Percentiles rank a stretch among this genome's conserved stretches.
Conservation (phyloP, 345 rosid genomes). For the Mallotus nudiflorus region DNA sequence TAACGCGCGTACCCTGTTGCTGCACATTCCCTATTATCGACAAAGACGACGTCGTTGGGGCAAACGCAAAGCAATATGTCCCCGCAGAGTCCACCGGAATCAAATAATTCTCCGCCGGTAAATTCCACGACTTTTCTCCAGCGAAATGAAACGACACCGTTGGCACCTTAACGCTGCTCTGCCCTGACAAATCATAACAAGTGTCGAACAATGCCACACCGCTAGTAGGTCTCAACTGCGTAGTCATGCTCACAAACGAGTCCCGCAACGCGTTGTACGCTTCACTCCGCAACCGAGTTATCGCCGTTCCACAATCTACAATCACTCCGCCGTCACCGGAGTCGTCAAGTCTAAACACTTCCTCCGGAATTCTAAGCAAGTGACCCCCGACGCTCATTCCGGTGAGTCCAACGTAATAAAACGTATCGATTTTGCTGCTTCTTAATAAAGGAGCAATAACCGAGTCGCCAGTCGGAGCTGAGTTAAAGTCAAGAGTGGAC, state of each 20-base stretch:
- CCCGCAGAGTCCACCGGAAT: constrained; percentile 70
- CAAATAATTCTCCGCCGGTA: constrained; percentile 83
- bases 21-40: constrained; percentile 95
- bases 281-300: constrained; percentile 74
- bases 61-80: constrained; percentile 91
- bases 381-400: constrained; percentile 91
- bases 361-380: constrained; percentile 51
- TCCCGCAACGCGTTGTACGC: constrained; percentile 82
- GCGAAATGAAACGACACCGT: constrained; percentile 70
- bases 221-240: constrained; percentile 36
- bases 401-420: constrained; percentile 72
- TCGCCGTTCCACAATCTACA: constrained; percentile 90
- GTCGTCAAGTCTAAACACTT: constrained; percentile 58
- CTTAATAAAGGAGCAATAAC: constrained; percentile 60
- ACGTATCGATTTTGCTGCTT: constrained; percentile 67
- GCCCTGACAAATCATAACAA: constrained; percentile 76
- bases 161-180: constrained; percentile 63
- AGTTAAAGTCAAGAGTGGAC: constrained; percentile 82
- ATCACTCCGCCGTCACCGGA: constrained; percentile 82
- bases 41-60: constrained; percentile 77
- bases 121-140: constrained; percentile 47
- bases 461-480: constrained; percentile 41
- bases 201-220: constrained; percentile 86
- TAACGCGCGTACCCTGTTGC: constrained; percentile 92
- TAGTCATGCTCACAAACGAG: constrained; percentile 49